Evolutionary conservation across 345 rosid genomes (phyloP).

Genomic region (Aegle marmelos): DNA sequence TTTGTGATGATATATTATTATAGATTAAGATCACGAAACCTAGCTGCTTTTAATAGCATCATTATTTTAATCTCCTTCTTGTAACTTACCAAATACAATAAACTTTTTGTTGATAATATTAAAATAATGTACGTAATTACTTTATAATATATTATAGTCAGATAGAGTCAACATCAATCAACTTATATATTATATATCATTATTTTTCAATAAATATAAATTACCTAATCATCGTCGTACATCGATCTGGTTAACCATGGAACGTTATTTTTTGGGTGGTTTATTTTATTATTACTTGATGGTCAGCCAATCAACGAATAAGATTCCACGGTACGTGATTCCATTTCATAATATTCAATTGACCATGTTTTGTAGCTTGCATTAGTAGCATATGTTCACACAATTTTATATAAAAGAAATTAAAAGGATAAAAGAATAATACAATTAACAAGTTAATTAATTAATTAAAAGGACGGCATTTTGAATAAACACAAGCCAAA

Average conservation of each 20-base stretch:
- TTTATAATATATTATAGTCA: background rate
- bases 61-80: background rate
- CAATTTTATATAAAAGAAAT: too few relatives aligned
- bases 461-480: too few relatives aligned
- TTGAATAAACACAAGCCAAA: too few relatives aligned
- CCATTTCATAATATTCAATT: too few relatives aligned
- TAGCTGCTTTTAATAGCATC: background rate
- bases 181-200: background rate
- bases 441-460: too few relatives aligned
- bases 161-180: background rate
- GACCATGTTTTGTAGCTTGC: too few relatives aligned
- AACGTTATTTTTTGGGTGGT: background rate
- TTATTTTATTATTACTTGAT: background rate
- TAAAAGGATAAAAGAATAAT: too few relatives aligned
- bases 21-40: background rate
- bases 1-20: too few relatives aligned
- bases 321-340: background rate
- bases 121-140: background rate
- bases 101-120: background rate
- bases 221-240: slow-evolving; percentile 19
- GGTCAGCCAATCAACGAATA: background rate
- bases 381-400: too few relatives aligned
- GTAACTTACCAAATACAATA: background rate
- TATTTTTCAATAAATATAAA: background rate
- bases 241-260: background rate